Base-by-base conservation (phyloP, 768 basidiomycete species). In the Aureoboletus auriporus region DNA sequence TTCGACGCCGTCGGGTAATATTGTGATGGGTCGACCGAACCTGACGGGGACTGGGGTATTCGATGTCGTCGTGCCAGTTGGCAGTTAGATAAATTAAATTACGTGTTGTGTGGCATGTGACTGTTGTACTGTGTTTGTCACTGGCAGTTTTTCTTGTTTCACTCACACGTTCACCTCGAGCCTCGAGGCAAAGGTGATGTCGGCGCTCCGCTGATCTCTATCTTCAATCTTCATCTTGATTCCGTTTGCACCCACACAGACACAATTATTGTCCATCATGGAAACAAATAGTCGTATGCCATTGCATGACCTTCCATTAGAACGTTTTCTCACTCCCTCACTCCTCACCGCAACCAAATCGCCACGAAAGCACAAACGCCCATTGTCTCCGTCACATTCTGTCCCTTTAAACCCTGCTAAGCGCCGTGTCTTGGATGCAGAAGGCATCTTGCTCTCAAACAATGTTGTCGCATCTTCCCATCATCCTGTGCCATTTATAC, bases 41-140 rank as follows among this genome's bases (percentile, higher is more conserved):
- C 71, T 75, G 44, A 91, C 86, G n/a, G 95, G 95, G n/a, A 98
- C 95, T 20, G 96, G 94, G 5, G 82, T 83, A 30, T 99, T 98
- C 59, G 94, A 93, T 64, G 79, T 98, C 35, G 79, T 90, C 48
- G 80, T 83, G 79, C 75, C 75, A 27, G 39, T 62, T 26, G 28
- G 35, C 16, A n/a, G n/a, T n/a, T n/a, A n/a, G n/a, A n/a, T n/a
- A n/a, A n/a, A n/a, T n/a, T 47, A 47, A 23, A 23, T 23, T 23
- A 23, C 20, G 20, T 23, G 27, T 47, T 10, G 16, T 28, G 56
- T 65, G 39, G 42, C 46, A 23, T 14, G 49, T 58, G 40, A 52
- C 42, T 4, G 43, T 28, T 26, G 39, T 16, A 36, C 37, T 23
- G 42, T 63, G 47, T 44, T 29, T 40, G 26, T 14, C 14, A 11